phyloP scores from a whole-genome alignment of 169 alveolate species.

The Plasmodium gaboni region DNA sequence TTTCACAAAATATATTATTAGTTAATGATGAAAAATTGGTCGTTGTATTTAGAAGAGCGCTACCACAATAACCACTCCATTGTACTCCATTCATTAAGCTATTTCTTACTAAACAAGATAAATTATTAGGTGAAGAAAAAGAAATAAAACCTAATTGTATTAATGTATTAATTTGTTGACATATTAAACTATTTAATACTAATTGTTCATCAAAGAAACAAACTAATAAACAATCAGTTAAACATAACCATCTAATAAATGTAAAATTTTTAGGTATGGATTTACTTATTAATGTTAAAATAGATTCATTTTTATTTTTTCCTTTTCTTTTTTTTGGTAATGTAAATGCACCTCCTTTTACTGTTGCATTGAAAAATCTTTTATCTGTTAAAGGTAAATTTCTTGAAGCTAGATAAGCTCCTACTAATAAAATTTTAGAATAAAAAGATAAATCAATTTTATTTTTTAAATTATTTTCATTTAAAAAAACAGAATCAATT shows the following conservation, averaged over 20 bases:
- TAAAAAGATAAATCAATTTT: constrained; percentile 74
- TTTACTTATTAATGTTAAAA: constrained; percentile 70
- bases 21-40: constrained; percentile 47
- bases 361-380: constrained; percentile 75
- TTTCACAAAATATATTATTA: constrained; percentile 41
- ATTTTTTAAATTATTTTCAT: constrained; percentile 70
- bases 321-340: constrained; percentile 72
- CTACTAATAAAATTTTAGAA: constrained; percentile 66
- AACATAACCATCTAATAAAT: constrained; percentile 76
- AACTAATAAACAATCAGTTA: constrained; percentile 74
- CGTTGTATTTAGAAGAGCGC: constrained; percentile 58
- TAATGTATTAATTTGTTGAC: constrained; percentile 69
- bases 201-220: constrained; percentile 72
- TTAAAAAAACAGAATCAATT: constrained; percentile 75
- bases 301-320: constrained; percentile 64
- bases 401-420: constrained; percentile 74
- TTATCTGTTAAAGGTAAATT: constrained; percentile 72
- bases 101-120: constrained; percentile 67
- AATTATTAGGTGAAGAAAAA: constrained; percentile 42
- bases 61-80: constrained; percentile 78
- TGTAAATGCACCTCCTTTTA: constrained; percentile 75
- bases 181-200: constrained; percentile 63
- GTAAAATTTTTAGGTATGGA: constrained; percentile 76
- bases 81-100: constrained; percentile 78
- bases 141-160: constrained; percentile 67